phyloP scores from a whole-genome alignment of 139 green algal genomes.

The Volvox reticuliferus region DNA sequence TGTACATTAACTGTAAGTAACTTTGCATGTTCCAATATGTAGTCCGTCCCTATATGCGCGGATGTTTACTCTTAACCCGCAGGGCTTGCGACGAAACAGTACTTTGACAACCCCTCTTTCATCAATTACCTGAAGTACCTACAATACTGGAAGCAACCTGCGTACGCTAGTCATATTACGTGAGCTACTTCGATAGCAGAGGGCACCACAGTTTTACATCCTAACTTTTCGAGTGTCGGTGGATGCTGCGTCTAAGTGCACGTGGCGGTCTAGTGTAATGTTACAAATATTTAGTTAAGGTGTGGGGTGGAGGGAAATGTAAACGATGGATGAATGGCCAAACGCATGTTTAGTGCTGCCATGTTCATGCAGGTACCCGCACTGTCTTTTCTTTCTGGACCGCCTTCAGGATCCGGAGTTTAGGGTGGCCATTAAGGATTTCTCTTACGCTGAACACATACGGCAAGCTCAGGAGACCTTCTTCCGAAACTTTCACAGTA shows the following conservation, averaged over 20 bases:
- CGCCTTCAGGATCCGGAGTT: constrained; percentile 86
- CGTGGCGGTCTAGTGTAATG: too few relatives aligned
- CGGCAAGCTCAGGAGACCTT: constrained; percentile 27
- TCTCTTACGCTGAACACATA: constrained; percentile 45
- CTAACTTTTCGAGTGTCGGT: too few relatives aligned
- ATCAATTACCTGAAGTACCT: constrained; percentile 95
- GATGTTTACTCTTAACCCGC: neutral
- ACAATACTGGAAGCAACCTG: constrained; percentile 90
- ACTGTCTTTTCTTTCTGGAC: constrained; percentile 89
- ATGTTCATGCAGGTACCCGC: constrained; percentile 77
- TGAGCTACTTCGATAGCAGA: constrained; percentile 48
- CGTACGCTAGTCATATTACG: constrained; percentile 86
- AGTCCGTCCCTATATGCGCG: neutral
- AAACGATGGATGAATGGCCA: neutral
- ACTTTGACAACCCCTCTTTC: constrained; percentile 89
- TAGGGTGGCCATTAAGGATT: constrained; percentile 74
- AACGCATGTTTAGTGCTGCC: neutral
- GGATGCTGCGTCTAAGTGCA: too few relatives aligned
- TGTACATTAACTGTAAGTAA: constrained; percentile 93
- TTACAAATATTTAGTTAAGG: neutral
- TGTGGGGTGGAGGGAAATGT: neutral
- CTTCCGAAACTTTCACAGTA: constrained; percentile 35
- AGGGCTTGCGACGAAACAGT: constrained; percentile 90
- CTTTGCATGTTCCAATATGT: neutral
- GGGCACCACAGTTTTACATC: too few relatives aligned